These are phyloP conservation scores for Exophiala mesophila DNA, from an alignment of 2,329 filamentous ascomycete genomes.

Conservation along the genomic window DNA sequence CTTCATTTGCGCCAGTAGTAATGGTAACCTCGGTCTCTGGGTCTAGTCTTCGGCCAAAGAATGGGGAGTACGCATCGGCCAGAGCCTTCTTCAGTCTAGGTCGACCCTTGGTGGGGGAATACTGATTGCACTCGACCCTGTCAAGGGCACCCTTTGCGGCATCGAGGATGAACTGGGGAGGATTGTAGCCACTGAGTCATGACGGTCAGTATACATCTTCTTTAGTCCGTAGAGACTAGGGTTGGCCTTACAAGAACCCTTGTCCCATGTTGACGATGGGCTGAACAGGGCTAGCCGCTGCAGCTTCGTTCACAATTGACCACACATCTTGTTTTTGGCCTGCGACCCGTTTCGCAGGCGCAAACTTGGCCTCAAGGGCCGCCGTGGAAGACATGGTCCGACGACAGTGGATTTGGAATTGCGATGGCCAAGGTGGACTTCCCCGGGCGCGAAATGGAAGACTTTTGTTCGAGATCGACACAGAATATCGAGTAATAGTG, in stretches of 20 bases:
- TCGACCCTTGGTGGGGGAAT: conserved; percentile 83
- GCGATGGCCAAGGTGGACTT: neutral
- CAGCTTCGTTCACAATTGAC: conserved; percentile 64
- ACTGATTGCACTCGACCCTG: conserved; percentile 95
- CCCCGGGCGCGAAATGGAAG: neutral
- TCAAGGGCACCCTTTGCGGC: conserved; percentile 88
- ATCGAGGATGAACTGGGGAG: conserved; percentile 81
- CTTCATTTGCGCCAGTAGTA: conserved; percentile 63
- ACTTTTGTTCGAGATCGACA: conserved; percentile 6
- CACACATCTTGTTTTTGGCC: conserved; percentile 50
- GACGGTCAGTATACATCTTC: neutral
- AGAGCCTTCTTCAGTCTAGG: conserved; percentile 89
- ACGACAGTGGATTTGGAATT: neutral
- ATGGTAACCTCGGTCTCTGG: conserved; percentile 92
- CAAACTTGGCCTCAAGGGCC: conserved; percentile 32
- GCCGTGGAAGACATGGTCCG: conserved; percentile 13
- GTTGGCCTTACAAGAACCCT: conserved; percentile 51
- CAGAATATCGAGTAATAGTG: conserved; percentile 1
- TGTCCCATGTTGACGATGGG: conserved; percentile 64
- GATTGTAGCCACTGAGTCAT: conserved; percentile 70
- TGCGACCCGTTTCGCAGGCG: conserved; percentile 45
- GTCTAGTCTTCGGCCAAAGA: conserved; percentile 75
- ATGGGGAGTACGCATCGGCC: conserved; percentile 83
- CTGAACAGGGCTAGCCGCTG: conserved; percentile 58
- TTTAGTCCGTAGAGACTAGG: no score